phyloP scores from a whole-genome alignment of 805 yeast genomes.

The Hagleromyces aurorensis region DNA sequence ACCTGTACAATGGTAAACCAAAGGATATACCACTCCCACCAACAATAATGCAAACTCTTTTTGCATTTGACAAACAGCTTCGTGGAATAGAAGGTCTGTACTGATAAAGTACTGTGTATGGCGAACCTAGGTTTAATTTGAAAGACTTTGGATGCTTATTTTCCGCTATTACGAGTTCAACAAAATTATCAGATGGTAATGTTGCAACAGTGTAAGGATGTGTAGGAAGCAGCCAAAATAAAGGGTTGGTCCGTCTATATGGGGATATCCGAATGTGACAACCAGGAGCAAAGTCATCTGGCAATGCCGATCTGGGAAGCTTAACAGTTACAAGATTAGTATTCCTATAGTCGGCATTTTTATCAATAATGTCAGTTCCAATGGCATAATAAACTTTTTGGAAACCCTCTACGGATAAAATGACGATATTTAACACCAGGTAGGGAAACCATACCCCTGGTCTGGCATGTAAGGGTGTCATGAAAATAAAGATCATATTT shows the following conservation, averaged over 20 bases:
- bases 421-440: constrained; percentile 15
- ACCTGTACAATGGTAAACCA: constrained; percentile 45
- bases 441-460: constrained; percentile 48
- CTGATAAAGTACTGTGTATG: constrained; percentile 36
- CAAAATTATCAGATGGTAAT: constrained; percentile 31
- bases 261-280: constrained; percentile 49
- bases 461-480: constrained; percentile 57
- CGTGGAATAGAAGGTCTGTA: constrained; percentile 38
- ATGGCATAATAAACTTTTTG: constrained; percentile 12
- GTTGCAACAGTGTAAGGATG: constrained; percentile 64
- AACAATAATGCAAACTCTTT: constrained; percentile 45
- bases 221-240: constrained; percentile 46
- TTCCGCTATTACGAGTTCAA: constrained; percentile 41
- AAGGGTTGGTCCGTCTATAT: constrained; percentile 29
- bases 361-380: constrained; percentile 8
- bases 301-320: constrained; percentile 24
- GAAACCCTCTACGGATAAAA: constrained; percentile 15
- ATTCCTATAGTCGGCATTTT: constrained; percentile 11
- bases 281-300: constrained; percentile 38
- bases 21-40: constrained; percentile 73
- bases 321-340: constrained; percentile 21
- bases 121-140: constrained; percentile 25
- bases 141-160: constrained; percentile 26
- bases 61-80: constrained; percentile 41
- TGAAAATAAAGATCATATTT: constrained; percentile 37